Conservation (phyloP, 805 yeast genomes). For the Candida xyloterini region DNA sequence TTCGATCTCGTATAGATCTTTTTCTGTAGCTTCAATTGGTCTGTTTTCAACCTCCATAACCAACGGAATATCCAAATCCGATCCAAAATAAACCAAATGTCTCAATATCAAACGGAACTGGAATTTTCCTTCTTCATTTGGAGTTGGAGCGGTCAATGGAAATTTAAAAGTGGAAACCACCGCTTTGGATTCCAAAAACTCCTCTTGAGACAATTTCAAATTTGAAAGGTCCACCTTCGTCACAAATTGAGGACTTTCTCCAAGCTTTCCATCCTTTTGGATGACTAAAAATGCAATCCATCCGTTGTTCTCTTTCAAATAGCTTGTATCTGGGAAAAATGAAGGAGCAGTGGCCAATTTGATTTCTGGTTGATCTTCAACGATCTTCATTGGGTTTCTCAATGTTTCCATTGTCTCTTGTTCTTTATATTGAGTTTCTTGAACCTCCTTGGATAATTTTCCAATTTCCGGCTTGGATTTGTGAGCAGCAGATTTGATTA, state of each 20-base stretch:
- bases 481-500: slow-evolving; percentile 70
- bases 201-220: slow-evolving; percentile 49
- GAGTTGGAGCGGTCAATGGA: slow-evolving; percentile 72
- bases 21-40: slow-evolving; percentile 41
- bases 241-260: slow-evolving; percentile 61
- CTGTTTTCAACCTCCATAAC: slow-evolving; percentile 66
- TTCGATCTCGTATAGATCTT: slow-evolving; percentile 54
- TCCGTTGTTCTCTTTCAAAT: slow-evolving; percentile 33
- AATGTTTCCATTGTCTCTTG: slow-evolving; percentile 62
- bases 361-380: slow-evolving; percentile 64
- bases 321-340: slow-evolving; percentile 59
- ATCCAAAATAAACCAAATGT: slow-evolving; percentile 77
- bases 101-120: slow-evolving; percentile 70
- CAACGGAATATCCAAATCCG: slow-evolving; percentile 71
- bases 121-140: slow-evolving; percentile 61
- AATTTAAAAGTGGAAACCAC: slow-evolving; percentile 72
- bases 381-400: slow-evolving; percentile 67
- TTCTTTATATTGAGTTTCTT: slow-evolving; percentile 43
- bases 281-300: slow-evolving; percentile 71
- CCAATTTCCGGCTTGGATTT: slow-evolving; percentile 51
- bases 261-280: slow-evolving; percentile 77
- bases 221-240: slow-evolving; percentile 54
- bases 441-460: slow-evolving; percentile 34
- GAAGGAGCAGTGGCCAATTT: slow-evolving; percentile 66
- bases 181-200: slow-evolving; percentile 44